Evolutionary conservation across 1,284 basidiomycete species (phyloP), one percentile per base, ranked within the genome.

Genomic region (Wolfiporia cocos): DNA sequence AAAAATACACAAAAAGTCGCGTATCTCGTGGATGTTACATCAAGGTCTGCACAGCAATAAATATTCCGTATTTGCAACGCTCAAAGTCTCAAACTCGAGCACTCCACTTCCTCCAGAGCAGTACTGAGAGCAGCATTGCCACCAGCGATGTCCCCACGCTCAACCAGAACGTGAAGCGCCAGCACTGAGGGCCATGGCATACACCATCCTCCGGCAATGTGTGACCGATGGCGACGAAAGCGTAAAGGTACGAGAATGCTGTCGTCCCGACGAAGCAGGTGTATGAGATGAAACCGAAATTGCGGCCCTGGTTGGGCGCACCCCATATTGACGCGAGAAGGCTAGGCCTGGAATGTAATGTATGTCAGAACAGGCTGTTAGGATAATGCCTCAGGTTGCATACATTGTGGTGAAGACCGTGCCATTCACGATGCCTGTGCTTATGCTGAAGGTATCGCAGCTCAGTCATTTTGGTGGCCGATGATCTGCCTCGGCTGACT

Each of bases 181-280:
- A 89, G 51, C 86, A 89, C 21, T 59, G 46, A 6, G 62, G 55
- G 4, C 86, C 85, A 29, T 57, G 54, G 51, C 86, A 89, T 3
- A 76, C 64, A 5, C 57, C 62, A 23, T 57, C 65, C 11, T 65
- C 59, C 3, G 57, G 57, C 2, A 52, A 34, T 6, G 70, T 65
- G 47, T 78, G 71, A 3, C 67, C 61, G 2, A 70, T 73, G 2
- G 81, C 70, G 35, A 85, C 57, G 49, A 80, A 78, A 7, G 86
- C 85, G 47, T 86, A 89, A 0, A 88, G 56, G 56, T 84, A 86
- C 4, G 86, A 86, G 55, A 86, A 88, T 1, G 76, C 32, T 1
- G 83, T 76, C 1, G 84, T 86, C 7, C 85, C 86, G 20, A 78
- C 58, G 59, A 88, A 83, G 5, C 83, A 79, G 0, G 84, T 77